These are phyloP conservation scores for Neurospora hispaniola DNA, from an alignment of 495 filamentous ascomycete genomes.

Conservation along the genomic window DNA sequence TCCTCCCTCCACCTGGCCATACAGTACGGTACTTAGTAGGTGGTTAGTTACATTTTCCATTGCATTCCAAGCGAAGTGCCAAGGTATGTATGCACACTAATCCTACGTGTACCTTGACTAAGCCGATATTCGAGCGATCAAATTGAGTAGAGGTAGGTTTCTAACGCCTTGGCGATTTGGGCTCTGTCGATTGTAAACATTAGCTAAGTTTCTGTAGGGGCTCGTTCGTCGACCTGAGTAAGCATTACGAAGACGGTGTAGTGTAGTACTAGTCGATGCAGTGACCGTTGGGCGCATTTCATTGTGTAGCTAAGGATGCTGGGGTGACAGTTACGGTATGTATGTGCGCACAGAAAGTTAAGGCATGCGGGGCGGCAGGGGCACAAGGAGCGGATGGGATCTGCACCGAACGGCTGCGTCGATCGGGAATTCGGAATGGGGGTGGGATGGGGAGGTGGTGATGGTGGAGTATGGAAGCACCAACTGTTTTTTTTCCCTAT, in stretches of 20 bases:
- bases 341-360: neutral
- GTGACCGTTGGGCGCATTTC: neutral
- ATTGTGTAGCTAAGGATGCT: neutral
- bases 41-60: too few species aligned
- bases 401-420: neutral
- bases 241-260: neutral
- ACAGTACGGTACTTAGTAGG: too few species aligned
- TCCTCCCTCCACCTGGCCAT: too few species aligned
- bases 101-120: too few species aligned
- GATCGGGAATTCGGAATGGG: neutral
- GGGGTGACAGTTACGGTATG: too few species aligned
- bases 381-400: neutral
- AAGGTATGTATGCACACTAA: too few species aligned
- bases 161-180: neutral
- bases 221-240: neutral
- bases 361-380: neutral
- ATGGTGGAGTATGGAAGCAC: neutral
- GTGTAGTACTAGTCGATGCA: neutral
- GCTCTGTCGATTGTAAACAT: neutral
- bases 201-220: neutral
- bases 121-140: neutral
- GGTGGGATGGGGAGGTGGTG: neutral
- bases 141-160: too few species aligned
- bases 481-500: too few species aligned
- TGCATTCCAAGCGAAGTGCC: too few species aligned